Percentiles rank a stretch among this genome's conserved stretches.
Evolutionary conservation across 148 eudicot species (phyloP).

Genomic region (Rheum nobile): DNA sequence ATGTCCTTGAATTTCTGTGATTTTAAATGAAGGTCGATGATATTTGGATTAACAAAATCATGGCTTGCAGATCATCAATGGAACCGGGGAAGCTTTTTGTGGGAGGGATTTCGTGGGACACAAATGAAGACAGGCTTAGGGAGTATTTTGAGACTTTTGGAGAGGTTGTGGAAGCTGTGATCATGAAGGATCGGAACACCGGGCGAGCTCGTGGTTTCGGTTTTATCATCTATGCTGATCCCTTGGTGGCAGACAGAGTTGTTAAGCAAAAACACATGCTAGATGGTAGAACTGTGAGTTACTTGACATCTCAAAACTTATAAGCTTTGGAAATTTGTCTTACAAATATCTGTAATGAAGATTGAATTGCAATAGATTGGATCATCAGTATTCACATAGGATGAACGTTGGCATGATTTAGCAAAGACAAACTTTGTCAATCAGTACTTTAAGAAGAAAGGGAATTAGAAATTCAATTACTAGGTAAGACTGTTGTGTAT

Average conservation of each 20-base stretch:
- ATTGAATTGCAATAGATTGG: neutral
- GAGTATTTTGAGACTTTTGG: conserved; percentile 82
- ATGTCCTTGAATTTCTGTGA: neutral
- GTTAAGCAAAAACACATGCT: conserved; percentile 78
- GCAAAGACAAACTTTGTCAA: neutral
- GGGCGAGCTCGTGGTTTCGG: conserved; percentile 99
- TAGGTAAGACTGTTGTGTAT: neutral
- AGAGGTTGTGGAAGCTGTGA: conserved; percentile 93
- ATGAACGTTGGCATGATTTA: neutral
- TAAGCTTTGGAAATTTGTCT: neutral
- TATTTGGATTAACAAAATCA: conserved; percentile 20
- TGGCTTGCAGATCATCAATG: conserved; percentile 41
- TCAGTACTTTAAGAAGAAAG: neutral
- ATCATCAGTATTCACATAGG: neutral
- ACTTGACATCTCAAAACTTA: neutral
- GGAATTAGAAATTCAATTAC: neutral
- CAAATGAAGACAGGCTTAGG: conserved; percentile 80
- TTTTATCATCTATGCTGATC: conserved; percentile 76
- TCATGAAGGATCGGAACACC: conserved; percentile 93
- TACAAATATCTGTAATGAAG: neutral
- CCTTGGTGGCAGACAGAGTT: conserved; percentile 80
- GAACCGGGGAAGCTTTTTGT: conserved; percentile 87
- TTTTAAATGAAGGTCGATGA: neutral
- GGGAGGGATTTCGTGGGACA: conserved; percentile 99
- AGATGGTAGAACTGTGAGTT: conserved; percentile 89